Base-by-base conservation (phyloP, 2,329 filamentous ascomycete species). In the Plectosphaerella cucumerina region DNA sequence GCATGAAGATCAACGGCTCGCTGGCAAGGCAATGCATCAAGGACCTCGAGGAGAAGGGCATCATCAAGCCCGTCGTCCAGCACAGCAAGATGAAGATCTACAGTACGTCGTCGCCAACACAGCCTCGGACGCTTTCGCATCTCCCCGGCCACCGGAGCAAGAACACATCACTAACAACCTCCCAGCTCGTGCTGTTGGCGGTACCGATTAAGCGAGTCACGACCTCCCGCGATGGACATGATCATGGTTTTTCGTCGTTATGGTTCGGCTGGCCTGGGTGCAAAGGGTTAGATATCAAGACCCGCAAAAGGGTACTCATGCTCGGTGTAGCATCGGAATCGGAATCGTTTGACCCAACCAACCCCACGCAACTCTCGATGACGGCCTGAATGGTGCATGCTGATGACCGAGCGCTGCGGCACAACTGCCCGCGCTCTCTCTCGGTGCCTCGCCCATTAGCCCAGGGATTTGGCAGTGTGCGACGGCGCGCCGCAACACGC, bases 1-100 rank as follows among this genome's bases (percentile, higher is more conserved):
- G 94, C 78, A 86, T 99, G 77, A 99, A 99, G 91, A 95, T 99
- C 84, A 99, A 99, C 83, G 95, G 94, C 71, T 96, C 90, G 66
- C 82, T 99, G 70, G 94, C 94, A 64, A 87, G 94, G 71, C 81
- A 84, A 79, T 93, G 90, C 76, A 81, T 97, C 63, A 81, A 81
- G 72, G 93, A 97, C 72, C 84, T 97, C 66, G 93, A 97, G 87
- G 90, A 95, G 84, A 94, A 92, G 85, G 94, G 93, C 67, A 84
- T 90, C 77, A 99, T 99, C 82, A 96, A 94, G 87, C 93, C 95
- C 78, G 84, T 99, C 67, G 90, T 97, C 63, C 85, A 84, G 64
- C 95, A 99, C 85, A 93, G 87, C 81, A 94, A 92, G 83, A 87
- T 96, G 85, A 90, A 87, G 84, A 96, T 99, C 81, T 99, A 97